These are phyloP conservation scores for Fusarium sp. DNA, from an alignment of 2,329 filamentous ascomycete genomes.

Conservation along the genomic window DNA sequence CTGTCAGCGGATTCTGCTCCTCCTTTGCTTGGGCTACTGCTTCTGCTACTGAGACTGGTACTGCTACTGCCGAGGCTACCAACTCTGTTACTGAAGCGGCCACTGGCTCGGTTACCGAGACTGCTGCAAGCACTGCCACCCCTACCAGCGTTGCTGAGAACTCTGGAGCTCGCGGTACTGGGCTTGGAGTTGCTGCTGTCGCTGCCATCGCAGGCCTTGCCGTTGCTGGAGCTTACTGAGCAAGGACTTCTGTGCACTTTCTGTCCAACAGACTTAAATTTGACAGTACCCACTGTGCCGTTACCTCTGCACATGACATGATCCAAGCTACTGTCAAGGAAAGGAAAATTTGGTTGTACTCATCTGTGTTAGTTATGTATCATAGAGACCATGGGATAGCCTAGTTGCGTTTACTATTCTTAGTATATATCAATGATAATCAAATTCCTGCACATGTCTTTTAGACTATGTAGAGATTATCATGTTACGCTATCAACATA, in stretches of 20 bases:
- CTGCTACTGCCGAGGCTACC: neutral
- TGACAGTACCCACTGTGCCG: too few species aligned
- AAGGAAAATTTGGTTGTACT: accelerated
- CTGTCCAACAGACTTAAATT: too few species aligned
- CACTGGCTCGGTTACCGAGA: neutral
- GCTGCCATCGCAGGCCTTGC: neutral
- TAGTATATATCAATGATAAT: neutral
- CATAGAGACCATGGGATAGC: too few species aligned
- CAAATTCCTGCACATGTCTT: too few species aligned
- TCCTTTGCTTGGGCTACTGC: neutral
- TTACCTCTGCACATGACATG: too few species aligned
- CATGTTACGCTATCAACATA: too few species aligned
- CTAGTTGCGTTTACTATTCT: neutral
- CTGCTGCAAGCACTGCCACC: neutral
- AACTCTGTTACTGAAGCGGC: neutral
- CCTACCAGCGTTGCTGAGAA: neutral
- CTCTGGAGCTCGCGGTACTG: neutral
- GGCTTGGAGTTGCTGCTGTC: neutral
- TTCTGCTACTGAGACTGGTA: neutral
- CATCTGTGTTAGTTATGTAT: neutral
- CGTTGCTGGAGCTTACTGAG: neutral
- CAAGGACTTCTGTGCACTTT: neutral
- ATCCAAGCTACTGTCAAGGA: too few species aligned
- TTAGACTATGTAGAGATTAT: too few species aligned
- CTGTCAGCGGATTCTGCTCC: neutral